These are phyloP conservation scores for Protomyces gravidus DNA, from an alignment of 1,139 yeast species.

Conservation along the genomic window DNA sequence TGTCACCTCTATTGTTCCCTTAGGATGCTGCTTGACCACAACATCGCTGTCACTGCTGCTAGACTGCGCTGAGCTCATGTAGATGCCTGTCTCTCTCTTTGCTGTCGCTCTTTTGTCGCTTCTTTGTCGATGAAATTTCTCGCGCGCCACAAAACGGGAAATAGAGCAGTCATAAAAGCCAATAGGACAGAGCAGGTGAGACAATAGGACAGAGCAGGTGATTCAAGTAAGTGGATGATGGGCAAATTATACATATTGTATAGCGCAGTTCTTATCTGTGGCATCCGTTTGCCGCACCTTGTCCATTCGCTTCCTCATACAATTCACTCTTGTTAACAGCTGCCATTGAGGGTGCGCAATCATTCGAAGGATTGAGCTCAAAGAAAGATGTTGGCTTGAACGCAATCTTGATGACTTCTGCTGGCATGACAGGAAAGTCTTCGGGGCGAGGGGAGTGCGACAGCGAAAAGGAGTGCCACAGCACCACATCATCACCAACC, in stretches of 20 bases:
- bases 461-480: conserved; percentile 77
- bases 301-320: neutral
- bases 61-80: conserved; percentile 2
- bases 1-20: neutral
- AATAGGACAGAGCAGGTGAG: too few relatives aligned
- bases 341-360: conserved; percentile 5
- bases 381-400: conserved; percentile 19
- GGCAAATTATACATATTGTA: too few relatives aligned
- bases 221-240: too few relatives aligned
- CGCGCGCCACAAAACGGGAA: too few relatives aligned
- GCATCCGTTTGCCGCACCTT: neutral
- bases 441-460: conserved; percentile 85
- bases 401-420: conserved; percentile 8
- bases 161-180: too few relatives aligned
- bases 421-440: conserved; percentile 73
- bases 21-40: neutral
- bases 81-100: too few relatives aligned
- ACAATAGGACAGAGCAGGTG: too few relatives aligned
- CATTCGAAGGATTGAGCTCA: conserved; percentile 15
- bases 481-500: conserved; percentile 63
- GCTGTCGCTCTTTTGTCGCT: too few relatives aligned
- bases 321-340: conserved; percentile 6
- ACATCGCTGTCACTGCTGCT: neutral
- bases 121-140: too few relatives aligned
- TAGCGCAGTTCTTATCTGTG: neutral